These are phyloP conservation scores for Pleodorina starrii DNA, from an alignment of 139 green algal genomes.

Conservation along the genomic window DNA sequence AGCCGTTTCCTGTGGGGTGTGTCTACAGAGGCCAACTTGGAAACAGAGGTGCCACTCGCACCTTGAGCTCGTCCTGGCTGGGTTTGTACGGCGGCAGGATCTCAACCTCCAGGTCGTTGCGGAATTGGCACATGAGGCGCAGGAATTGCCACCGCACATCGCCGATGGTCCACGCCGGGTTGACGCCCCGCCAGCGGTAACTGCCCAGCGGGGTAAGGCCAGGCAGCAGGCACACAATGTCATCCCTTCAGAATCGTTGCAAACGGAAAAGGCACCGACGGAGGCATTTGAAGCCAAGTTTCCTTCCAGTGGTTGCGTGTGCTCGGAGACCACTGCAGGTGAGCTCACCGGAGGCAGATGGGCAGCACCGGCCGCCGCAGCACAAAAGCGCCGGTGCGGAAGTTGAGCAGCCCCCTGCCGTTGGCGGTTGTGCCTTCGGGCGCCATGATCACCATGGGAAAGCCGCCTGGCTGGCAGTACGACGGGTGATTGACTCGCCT, in stretches of 20 bases:
- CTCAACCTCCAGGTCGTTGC: conserved; percentile 28
- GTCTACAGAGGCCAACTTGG: too few relatives aligned
- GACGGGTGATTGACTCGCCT: background rate
- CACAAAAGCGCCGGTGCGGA: conserved; percentile 25
- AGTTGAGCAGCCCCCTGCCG: conserved; percentile 9
- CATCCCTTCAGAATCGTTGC: too few relatives aligned
- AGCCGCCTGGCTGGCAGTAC: conserved; percentile 32
- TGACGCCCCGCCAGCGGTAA: background rate
- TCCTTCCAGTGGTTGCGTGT: too few relatives aligned
- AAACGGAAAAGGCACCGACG: too few relatives aligned
- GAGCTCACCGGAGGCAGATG: conserved; percentile 18
- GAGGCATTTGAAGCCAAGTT: too few relatives aligned
- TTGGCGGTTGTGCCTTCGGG: conserved; percentile 37
- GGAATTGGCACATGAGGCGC: conserved; percentile 25
- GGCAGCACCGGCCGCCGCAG: conserved; percentile 17
- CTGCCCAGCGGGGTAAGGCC: too few relatives aligned
- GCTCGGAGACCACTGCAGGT: too few relatives aligned
- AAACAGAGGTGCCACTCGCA: background rate
- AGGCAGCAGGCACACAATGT: too few relatives aligned
- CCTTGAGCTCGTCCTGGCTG: background rate
- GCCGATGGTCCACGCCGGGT: conserved; percentile 23
- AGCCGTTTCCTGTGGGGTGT: too few relatives aligned
- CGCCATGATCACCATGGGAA: conserved; percentile 20
- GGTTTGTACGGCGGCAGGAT: conserved; percentile 33
- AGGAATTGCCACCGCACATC: conserved; percentile 31